Conservation (phyloP, 768 basidiomycete genomes). For the Mycena sanguinolenta region DNA sequence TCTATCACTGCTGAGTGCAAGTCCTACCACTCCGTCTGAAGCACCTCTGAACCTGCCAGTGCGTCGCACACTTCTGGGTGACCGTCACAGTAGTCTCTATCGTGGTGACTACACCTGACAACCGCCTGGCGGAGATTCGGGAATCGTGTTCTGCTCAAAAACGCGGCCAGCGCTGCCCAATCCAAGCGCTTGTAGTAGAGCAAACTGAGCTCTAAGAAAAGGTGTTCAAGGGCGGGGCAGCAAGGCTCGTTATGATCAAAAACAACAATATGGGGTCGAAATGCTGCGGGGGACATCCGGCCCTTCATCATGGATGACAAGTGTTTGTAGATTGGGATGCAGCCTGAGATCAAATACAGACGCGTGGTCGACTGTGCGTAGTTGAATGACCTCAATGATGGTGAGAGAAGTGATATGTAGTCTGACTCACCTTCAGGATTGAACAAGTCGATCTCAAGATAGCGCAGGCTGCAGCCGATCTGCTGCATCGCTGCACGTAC, state of each 20-base stretch:
- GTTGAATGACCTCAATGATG: too few relatives aligned
- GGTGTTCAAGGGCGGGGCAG: background rate
- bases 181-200: background rate
- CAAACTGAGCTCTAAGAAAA: background rate
- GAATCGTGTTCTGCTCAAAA: background rate
- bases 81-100: too few relatives aligned
- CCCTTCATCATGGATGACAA: background rate
- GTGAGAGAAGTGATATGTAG: background rate
- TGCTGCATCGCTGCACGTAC: background rate
- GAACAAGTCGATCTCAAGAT: background rate
- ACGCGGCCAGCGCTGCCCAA: background rate
- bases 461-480: background rate
- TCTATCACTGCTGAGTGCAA: too few relatives aligned
- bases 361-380: background rate
- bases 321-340: constrained; percentile 2
- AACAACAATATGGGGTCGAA: background rate
- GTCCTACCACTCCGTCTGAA: too few relatives aligned
- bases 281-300: too few relatives aligned
- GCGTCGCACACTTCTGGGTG: too few relatives aligned
- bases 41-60: too few relatives aligned
- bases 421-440: background rate
- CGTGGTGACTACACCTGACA: background rate
- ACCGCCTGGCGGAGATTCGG: background rate
- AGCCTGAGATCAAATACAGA: background rate
- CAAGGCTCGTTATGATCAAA: background rate